Conservation (phyloP, 2,329 filamentous ascomycete species). For the Apiospora hydei region DNA sequence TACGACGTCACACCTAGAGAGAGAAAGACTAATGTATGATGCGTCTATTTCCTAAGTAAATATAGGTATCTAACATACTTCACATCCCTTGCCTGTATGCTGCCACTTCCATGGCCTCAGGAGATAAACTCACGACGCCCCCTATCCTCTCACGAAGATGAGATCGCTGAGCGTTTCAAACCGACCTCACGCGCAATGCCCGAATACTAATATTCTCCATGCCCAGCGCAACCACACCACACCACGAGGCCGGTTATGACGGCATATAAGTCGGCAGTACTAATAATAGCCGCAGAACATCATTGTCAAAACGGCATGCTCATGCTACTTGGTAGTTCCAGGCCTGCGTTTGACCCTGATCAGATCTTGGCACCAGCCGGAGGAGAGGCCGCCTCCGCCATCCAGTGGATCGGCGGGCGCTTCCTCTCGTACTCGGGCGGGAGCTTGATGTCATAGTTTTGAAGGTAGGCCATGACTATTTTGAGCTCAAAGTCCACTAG, state of each 20-base stretch:
- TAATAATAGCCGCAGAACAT: background rate
- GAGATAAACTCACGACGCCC: no score
- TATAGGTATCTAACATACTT: no score
- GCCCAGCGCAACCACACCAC: background rate
- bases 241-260: background rate
- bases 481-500: slow-evolving; percentile 50
- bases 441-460: slow-evolving; percentile 46
- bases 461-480: slow-evolving; percentile 39
- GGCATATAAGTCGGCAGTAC: background rate
- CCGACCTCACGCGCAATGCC: background rate
- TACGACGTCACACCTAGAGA: background rate
- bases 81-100: no score
- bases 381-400: slow-evolving; percentile 32
- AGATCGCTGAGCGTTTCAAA: background rate
- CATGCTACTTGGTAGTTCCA: background rate
- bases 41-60: background rate
- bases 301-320: background rate
- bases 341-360: slow-evolving; percentile 32
- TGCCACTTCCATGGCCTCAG: no score
- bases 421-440: slow-evolving; percentile 33
- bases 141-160: no score
- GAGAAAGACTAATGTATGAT: background rate
- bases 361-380: slow-evolving; percentile 32
- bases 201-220: background rate
- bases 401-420: slow-evolving; percentile 32